Conservation (phyloP, 257 asterid species). For the Solanum habrochaites region DNA sequence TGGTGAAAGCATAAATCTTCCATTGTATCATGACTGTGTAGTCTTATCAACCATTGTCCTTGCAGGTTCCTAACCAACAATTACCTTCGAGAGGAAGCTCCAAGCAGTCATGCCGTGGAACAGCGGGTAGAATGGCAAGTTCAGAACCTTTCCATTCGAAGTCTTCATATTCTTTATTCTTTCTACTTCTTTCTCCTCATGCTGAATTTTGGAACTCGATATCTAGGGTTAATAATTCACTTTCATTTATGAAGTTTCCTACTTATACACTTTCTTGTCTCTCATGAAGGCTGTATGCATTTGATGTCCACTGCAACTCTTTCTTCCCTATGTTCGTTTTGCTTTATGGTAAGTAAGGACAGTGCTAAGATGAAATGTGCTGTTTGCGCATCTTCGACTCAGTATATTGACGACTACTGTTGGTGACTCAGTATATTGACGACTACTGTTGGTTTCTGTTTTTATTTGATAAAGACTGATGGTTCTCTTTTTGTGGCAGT, state of each 20-base stretch:
- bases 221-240: background rate
- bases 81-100: constrained; percentile 95
- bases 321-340: constrained; percentile 92
- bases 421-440: background rate
- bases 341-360: constrained; percentile 74
- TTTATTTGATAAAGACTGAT: background rate
- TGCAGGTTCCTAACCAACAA: constrained; percentile 94
- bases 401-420: no score
- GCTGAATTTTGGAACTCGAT: background rate
- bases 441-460: constrained; percentile 5
- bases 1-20: background rate
- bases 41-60: background rate
- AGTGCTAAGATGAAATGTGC: background rate
- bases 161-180: background rate
- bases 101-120: constrained; percentile 93
- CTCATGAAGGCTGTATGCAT: constrained; percentile 88
- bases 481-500: constrained; percentile 38
- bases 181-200: background rate
- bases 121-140: constrained; percentile 98
- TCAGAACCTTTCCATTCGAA: constrained; percentile 3
- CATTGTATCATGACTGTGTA: background rate
- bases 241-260: constrained; percentile 10
- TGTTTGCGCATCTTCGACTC: background rate
- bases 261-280: background rate
- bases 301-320: constrained; percentile 99